phyloP scores from a whole-genome alignment of 371 early-diverging fungal genomes.

The Neoconidiobolus thromboides region DNA sequence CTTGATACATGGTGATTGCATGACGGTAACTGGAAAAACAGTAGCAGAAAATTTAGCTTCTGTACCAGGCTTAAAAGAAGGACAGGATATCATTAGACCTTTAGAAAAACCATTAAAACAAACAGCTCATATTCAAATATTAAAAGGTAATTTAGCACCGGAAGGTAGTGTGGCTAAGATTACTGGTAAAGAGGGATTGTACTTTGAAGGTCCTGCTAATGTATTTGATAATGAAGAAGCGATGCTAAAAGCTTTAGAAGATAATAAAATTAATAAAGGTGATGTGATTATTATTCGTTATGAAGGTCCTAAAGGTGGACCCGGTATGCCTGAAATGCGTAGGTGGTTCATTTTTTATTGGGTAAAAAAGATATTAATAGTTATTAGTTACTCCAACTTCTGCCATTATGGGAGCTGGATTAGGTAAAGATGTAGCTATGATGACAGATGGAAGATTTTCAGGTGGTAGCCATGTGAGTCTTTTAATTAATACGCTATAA shows the following conservation, averaged over 20 bases:
- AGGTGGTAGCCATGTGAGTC: constrained; percentile 75
- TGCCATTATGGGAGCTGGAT: constrained; percentile 96
- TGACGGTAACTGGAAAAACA: constrained; percentile 91
- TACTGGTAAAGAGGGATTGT: constrained; percentile 91
- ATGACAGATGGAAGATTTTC: constrained; percentile 95
- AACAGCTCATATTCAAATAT: constrained; percentile 81
- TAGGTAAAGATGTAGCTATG: constrained; percentile 88
- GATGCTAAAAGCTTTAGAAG: constrained; percentile 69
- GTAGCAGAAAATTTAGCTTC: constrained; percentile 65
- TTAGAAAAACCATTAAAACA: constrained; percentile 76
- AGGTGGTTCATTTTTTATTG: constrained; percentile 12
- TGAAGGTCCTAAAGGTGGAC: constrained; percentile 82
- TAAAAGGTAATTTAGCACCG: constrained; percentile 89
- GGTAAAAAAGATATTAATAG: background rate
- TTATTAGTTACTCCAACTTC: constrained; percentile 66
- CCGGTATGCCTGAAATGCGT: constrained; percentile 90
- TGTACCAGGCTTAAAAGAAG: constrained; percentile 42
- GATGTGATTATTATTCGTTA: constrained; percentile 78
- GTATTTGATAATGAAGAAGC: constrained; percentile 83
- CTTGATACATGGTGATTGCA: constrained; percentile 57
- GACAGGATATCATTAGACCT: constrained; percentile 75
- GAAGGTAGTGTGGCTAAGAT: constrained; percentile 96
- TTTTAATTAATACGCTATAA: background rate
- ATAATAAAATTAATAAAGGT: constrained; percentile 60
- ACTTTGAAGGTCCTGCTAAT: constrained; percentile 66